Evolutionary conservation across 768 basidiomycete species (phyloP).

Genomic region (Boletus sp.): DNA sequence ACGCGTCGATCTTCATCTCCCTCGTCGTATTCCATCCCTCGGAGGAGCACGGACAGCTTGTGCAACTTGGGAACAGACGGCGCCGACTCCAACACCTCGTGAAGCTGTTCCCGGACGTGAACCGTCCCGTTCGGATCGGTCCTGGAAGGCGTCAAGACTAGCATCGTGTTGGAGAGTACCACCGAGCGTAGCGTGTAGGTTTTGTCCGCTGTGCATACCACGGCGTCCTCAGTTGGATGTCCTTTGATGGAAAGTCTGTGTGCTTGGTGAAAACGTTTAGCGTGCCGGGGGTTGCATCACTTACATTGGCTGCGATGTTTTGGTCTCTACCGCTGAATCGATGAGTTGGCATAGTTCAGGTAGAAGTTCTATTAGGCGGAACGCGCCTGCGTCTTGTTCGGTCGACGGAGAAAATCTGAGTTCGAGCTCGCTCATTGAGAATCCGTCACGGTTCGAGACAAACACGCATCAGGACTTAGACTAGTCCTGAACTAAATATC

Average conservation of each 20-base stretch:
- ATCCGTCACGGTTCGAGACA: not conserved
- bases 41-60: conserved; percentile 56
- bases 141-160: conserved; percentile 60
- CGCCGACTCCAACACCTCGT: conserved; percentile 79
- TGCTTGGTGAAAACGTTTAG: not conserved
- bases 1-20: conserved; percentile 42
- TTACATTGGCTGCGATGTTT: conserved; percentile 30
- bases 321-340: conserved; percentile 45
- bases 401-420: conserved; percentile 52
- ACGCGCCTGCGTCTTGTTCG: conserved; percentile 48
- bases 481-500: no score
- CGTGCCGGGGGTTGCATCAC: not conserved
- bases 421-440: conserved; percentile 30
- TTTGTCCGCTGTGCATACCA: conserved; percentile 76
- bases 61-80: conserved; percentile 77
- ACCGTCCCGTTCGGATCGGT: conserved; percentile 40
- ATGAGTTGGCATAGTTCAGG: conserved; percentile 61
- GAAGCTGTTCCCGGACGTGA: conserved; percentile 75
- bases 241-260: conserved; percentile 78
- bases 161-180: conserved; percentile 81
- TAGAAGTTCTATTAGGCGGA: conserved; percentile 71
- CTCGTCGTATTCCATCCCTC: conserved; percentile 70
- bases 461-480: not conserved
- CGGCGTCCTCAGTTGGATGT: conserved; percentile 76
- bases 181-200: conserved; percentile 86